Base-by-base conservation (phyloP, 306 rosid genomes). In the Crotalaria pallida region DNA sequence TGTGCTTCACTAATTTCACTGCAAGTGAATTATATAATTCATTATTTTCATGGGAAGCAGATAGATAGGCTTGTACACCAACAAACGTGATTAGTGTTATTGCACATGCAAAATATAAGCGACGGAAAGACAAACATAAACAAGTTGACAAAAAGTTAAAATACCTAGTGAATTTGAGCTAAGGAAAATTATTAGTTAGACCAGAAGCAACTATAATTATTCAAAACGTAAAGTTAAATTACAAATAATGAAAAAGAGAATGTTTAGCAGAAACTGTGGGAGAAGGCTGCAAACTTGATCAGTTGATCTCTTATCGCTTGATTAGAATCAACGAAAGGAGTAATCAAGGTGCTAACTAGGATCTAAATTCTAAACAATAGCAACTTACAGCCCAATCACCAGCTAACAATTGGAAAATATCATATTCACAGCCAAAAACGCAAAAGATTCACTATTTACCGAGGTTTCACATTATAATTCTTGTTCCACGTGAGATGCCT, bases 401-500 rank as follows among this genome's bases (percentile, higher is more conserved):
- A 38, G 13, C 4, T 38, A 38, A 38, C 43, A 38, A 38, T 38
- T 1, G 10, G 43, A 6, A 33, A 33, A 33, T 2, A 6, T 33
- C 38, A n/a, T n/a, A n/a, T n/a, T n/a, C n/a, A n/a, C n/a, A n/a
- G n/a, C n/a, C n/a, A 36, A 33, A 45, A 48, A 16, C 0, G 4
- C 3, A 11, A 5, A 8, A 27, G 13, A 10, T 10, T 52, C 11
- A 12, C 26, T 6, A 3, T 55, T 75, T n/a, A 80, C 84, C 70
- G 74, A 40, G 80, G 84, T 66, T 80, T 80, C 58, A 80, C 84
- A 69, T 80, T 80, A 51, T 68, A 80, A 23, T 80, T 80, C 49
- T 80, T 80, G 56, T 80, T 80, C 83, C 80, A 80, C 10, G 65
- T 69, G 57, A 80, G 77, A 63, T 80, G 84, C 70, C 77, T 74